These are phyloP conservation scores for Hygrophila difformis DNA, from an alignment of 257 asterid species.

Conservation along the genomic window DNA sequence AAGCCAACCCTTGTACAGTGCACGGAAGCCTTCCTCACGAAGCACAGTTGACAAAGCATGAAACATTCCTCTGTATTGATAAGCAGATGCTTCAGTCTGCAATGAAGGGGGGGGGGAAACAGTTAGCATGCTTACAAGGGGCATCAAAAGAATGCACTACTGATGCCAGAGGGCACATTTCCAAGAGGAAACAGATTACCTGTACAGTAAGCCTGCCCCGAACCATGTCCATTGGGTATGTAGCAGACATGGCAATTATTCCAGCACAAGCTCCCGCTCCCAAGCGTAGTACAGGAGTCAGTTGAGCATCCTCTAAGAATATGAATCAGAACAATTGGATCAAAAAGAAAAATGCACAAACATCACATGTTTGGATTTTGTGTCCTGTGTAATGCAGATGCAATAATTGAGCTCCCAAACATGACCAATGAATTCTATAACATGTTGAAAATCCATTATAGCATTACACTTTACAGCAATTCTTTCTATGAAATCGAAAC, in stretches of 20 bases:
- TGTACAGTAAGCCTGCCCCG: conserved; percentile 93
- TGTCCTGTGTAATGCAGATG: no score
- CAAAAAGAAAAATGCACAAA: not conserved
- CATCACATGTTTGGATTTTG: not conserved
- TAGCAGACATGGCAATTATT: conserved; percentile 96
- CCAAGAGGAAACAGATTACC: conserved; percentile 29
- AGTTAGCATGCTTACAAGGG: conserved; percentile 5
- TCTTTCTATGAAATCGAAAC: no score
- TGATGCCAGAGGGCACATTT: conserved; percentile 1
- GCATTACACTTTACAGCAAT: no score
- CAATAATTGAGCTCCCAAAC: no score
- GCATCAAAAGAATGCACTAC: not conserved
- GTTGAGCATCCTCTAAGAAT: conserved; percentile 81
- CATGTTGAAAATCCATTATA: no score
- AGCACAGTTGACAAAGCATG: conserved; percentile 94
- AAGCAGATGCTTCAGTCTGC: conserved; percentile 85
- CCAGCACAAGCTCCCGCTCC: conserved; percentile 99
- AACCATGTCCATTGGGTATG: conserved; percentile 98
- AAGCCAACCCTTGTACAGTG: conserved; percentile 96
- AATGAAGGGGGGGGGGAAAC: conserved; percentile 8
- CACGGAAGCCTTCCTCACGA: conserved; percentile 96
- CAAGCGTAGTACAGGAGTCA: conserved; percentile 81
- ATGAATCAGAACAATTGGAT: conserved; percentile 6
- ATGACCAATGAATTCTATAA: no score
- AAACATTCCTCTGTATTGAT: conserved; percentile 84